phyloP scores from a whole-genome alignment of 1,139 yeast genomes.

The Saccharomyces hybrid region DNA sequence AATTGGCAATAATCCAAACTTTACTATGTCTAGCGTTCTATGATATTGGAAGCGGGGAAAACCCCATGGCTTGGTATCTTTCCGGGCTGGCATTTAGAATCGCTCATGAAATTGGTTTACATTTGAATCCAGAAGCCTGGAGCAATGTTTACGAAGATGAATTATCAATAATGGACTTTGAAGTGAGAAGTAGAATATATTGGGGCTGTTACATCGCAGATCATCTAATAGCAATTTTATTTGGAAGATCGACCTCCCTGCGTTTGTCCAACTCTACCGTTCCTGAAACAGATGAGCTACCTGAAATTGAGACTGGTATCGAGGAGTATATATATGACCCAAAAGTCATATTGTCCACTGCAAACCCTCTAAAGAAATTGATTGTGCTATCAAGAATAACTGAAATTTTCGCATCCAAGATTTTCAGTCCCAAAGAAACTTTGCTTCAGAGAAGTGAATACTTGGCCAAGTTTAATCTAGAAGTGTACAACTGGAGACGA shows the following conservation, averaged over 20 bases:
- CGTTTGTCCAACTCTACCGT: constrained; percentile 51
- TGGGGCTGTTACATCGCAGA: constrained; percentile 62
- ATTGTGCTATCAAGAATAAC: constrained; percentile 48
- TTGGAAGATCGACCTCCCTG: constrained; percentile 50
- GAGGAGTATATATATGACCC: constrained; percentile 34
- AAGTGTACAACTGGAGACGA: constrained; percentile 42
- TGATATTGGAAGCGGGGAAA: constrained; percentile 50
- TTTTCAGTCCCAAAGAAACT: constrained; percentile 21
- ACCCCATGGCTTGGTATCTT: constrained; percentile 55
- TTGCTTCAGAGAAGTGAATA: constrained; percentile 20
- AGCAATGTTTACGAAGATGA: constrained; percentile 27
- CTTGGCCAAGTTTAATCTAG: constrained; percentile 38
- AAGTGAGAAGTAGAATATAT: constrained; percentile 49
- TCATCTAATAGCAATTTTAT: constrained; percentile 46
- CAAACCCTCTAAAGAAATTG: constrained; percentile 42
- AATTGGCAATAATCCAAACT: constrained; percentile 38
- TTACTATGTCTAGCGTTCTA: constrained; percentile 46
- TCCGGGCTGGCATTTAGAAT: constrained; percentile 56
- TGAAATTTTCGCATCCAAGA: constrained; percentile 38
- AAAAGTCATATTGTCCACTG: constrained; percentile 28
- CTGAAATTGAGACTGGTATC: constrained; percentile 46
- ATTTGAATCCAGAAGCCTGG: constrained; percentile 53
- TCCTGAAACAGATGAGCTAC: constrained; percentile 52
- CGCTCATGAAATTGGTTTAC: constrained; percentile 56
- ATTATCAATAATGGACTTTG: constrained; percentile 36